Percentiles rank a stretch among this genome's conserved stretches.
These are phyloP conservation scores for Scedosporium apiospermum DNA, from an alignment of 2,329 filamentous ascomycete genomes.

Conservation along the genomic window DNA sequence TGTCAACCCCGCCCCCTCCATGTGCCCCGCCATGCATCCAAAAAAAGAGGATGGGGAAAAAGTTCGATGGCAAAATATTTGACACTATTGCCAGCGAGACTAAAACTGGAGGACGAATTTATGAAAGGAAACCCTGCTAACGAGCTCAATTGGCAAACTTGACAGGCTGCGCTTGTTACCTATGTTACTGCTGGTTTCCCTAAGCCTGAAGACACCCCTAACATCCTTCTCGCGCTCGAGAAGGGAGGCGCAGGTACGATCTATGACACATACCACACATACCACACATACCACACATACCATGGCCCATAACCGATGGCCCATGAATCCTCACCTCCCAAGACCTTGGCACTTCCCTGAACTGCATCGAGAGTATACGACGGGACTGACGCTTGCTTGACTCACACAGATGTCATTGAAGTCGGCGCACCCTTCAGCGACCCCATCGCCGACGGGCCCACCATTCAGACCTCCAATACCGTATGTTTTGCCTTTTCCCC, in stretches of 20 bases:
- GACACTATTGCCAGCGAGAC: neutral
- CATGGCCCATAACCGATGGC: neutral
- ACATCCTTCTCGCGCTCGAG: slow-evolving; percentile 82
- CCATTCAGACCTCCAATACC: slow-evolving; percentile 92
- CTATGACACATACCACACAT: neutral
- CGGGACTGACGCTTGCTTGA: slow-evolving; percentile 6
- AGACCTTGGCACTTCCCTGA: neutral
- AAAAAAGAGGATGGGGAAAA: neutral
- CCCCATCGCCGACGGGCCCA: slow-evolving; percentile 94
- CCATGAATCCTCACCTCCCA: neutral
- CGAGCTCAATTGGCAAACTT: neutral
- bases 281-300: too few relatives aligned
- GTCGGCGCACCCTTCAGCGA: slow-evolving; percentile 95
- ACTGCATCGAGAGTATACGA: neutral
- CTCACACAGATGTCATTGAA: slow-evolving; percentile 77
- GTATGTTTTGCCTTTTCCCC: slow-evolving; percentile 30
- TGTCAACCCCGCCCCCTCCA: slow-evolving; percentile 16
- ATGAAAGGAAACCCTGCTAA: neutral
- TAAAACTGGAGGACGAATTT: neutral
- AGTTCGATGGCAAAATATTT: neutral
- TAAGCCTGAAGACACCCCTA: slow-evolving; percentile 67
- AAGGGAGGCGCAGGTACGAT: slow-evolving; percentile 76
- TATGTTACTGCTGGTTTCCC: slow-evolving; percentile 96
- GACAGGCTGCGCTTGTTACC: slow-evolving; percentile 73
- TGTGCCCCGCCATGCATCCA: slow-evolving; percentile 6